Evolutionary conservation across 2,329 filamentous ascomycete species (phyloP), one percentile per base, ranked within the genome.

Genomic region (Lecanoromycetidae sp.): DNA sequence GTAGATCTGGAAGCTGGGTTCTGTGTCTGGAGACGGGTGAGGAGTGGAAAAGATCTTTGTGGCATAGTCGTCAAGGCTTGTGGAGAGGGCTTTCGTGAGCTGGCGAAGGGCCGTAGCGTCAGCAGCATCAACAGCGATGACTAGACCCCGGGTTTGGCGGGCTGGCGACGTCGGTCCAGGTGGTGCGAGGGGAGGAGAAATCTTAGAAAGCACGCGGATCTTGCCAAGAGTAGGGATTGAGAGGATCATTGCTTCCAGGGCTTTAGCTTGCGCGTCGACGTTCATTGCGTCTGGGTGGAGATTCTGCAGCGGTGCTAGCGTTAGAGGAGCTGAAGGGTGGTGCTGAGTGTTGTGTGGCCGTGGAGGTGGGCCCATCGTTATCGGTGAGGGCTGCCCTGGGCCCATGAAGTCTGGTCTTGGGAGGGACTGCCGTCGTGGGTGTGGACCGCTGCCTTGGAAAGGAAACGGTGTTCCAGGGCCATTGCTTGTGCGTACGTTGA

Each of bases 111-210:
- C 76, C 8, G 75, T 70, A 1, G 67, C 62, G 48, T 81, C 75
- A 15, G 82, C 72, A 1, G 88, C 88, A 63, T 96, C 90, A 23
- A 96, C 69, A 0, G 85, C 82, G 52, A 96, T 80, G 30, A 95
- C 75, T 0, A 84, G 77, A 0, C 90, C 88, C n/a, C 87, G 76
- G 5, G 70, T 69, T 64, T 50, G n/a, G 60, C 20, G 57, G 44
- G 44, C 63, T 47, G 57, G 61, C 55, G 29, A 57, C 44, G 35
- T 51, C 35, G 33, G 63, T 61, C 4, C 61, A 57, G 1, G 66
- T 58, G 13, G 56, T 5, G 67, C 64, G 12, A 85, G 68, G 0
- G 84, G 79, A 20, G 82, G 84, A 37, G 82, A 82, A 54, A 95
- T 86, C 52, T 79, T 80, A 13, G 78, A 15, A 19, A 96, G 70